Percentiles rank a stretch among this genome's conserved stretches.
phyloP scores from a whole-genome alignment of 306 rosid genomes.

The Vigna trinervia region DNA sequence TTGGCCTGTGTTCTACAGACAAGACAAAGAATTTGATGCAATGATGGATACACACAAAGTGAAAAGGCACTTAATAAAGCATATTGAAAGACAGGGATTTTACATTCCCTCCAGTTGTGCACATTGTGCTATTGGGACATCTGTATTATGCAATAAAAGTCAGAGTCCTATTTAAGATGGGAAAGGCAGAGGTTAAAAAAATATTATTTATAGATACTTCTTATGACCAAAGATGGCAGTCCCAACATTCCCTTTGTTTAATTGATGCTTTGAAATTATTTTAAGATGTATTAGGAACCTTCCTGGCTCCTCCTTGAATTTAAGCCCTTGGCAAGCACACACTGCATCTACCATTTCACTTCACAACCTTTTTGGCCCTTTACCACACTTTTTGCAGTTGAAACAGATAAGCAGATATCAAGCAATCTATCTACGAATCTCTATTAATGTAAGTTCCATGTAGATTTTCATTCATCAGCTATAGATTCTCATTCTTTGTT shows the following conservation, averaged over 20 bases:
- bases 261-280: constrained; percentile 42
- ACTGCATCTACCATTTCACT: constrained; percentile 49
- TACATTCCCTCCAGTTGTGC: constrained; percentile 57
- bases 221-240: constrained; percentile 49
- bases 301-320: constrained; percentile 55
- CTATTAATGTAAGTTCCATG: constrained; percentile 46
- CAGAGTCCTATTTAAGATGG: constrained; percentile 48
- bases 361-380: constrained; percentile 34
- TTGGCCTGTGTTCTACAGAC: constrained; percentile 41
- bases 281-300: constrained; percentile 45
- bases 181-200: constrained; percentile 46
- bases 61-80: constrained; percentile 44
- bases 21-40: constrained; percentile 42
- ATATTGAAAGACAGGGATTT: constrained; percentile 47
- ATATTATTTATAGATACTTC: constrained; percentile 46
- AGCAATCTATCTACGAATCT: constrained; percentile 19
- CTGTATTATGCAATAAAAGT: constrained; percentile 63
- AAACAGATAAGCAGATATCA: constrained; percentile 39
- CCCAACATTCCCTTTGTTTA: constrained; percentile 57
- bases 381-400: constrained; percentile 43
- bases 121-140: constrained; percentile 47
- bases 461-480: constrained; percentile 36
- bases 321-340: constrained; percentile 35
- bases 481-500: constrained; percentile 41
- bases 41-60: constrained; percentile 43